Evolutionary conservation across 805 yeast species (phyloP), one percentile per base, ranked within the genome.

Genomic region (Ogataea degrootiae): DNA sequence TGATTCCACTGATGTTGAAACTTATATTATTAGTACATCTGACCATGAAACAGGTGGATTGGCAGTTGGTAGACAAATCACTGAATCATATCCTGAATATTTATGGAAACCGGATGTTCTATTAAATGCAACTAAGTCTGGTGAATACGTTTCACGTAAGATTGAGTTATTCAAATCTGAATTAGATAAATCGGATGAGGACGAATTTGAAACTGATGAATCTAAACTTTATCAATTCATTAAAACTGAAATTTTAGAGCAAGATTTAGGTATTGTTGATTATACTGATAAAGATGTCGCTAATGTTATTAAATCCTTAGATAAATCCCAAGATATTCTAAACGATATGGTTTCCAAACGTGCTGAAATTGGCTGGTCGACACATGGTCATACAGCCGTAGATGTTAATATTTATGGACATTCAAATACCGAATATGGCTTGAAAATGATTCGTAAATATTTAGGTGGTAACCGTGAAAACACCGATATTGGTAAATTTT

Each of bases 21-120:
- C 96, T 3, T 72, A 85, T 40, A 76, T 88, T 37, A 72, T 91
- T 38, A 81, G 92, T 23, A 89, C 96, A 2, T 85, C 95, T 22
- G 97, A 91, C 65, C 98, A 91, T 70, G 98, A 91, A 65, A 91
- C 97, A 23, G 98, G 98, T 52, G 98, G 97, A 0, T 74, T 91
- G 53, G 85, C 86, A n/a, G 78, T 87, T 41, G 89, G 96, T 0
- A 80, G 91, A 67, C 97, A 91, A 71, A 66, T 86, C 36, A 61
- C 80, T 5, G 64, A 73, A 4, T 62, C 63, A 1, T 89, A 90
- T 63, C 97, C 97, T 1, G 96, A 89, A 49, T 90, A 90, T 61
- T 61, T 80, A 49, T 91, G 97, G 97, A 79, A 75, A 58, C 98
- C 97, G 0, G 82, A 85, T 61, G 87, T 79, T 17, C 73, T 91